Evolutionary conservation across 768 basidiomycete species (phyloP).

Genomic region (Tylopilus plumbeoviolaceoides): DNA sequence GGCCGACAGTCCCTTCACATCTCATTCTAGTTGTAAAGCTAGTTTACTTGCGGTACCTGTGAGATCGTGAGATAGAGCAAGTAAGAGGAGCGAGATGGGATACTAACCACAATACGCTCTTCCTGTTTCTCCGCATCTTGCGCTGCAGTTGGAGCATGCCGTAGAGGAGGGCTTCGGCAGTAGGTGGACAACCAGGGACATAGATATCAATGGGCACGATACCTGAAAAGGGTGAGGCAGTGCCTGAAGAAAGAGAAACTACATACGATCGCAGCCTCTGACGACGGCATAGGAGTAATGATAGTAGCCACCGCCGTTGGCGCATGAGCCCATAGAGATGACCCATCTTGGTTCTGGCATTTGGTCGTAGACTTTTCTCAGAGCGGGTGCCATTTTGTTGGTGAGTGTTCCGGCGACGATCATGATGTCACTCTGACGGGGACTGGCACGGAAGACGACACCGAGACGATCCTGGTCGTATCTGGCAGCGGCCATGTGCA

Average conservation of each 20-base stretch:
- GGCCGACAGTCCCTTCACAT: slow-evolving; percentile 8
- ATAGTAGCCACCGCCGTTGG: slow-evolving; percentile 96
- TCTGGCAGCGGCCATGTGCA: slow-evolving; percentile 99
- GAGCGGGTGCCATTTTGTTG: slow-evolving; percentile 99
- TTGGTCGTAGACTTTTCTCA: slow-evolving; percentile 95
- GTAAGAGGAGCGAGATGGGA: neutral
- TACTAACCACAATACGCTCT: slow-evolving; percentile 79
- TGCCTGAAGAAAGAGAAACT: slow-evolving; percentile 5
- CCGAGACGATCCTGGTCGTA: slow-evolving; percentile 98
- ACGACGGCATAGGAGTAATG: slow-evolving; percentile 99
- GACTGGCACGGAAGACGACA: slow-evolving; percentile 98
- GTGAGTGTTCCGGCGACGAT: slow-evolving; percentile 98
- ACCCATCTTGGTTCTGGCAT: slow-evolving; percentile 99
- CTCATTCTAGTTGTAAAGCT: neutral
- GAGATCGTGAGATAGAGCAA: neutral
- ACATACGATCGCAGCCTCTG: slow-evolving; percentile 91
- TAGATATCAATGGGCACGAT: slow-evolving; percentile 99
- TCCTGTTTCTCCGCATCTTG: slow-evolving; percentile 89
- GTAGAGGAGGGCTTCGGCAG: slow-evolving; percentile 95
- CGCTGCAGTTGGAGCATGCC: slow-evolving; percentile 96
- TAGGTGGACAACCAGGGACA: slow-evolving; percentile 92
- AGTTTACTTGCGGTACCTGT: slow-evolving; percentile 28
- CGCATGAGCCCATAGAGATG: slow-evolving; percentile 99
- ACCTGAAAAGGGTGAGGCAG: slow-evolving; percentile 40
- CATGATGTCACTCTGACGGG: slow-evolving; percentile 97